Evolutionary conservation across 768 basidiomycete genomes (phyloP), one percentile per base, ranked within the genome.

Genomic region (Suillus weaverae): DNA sequence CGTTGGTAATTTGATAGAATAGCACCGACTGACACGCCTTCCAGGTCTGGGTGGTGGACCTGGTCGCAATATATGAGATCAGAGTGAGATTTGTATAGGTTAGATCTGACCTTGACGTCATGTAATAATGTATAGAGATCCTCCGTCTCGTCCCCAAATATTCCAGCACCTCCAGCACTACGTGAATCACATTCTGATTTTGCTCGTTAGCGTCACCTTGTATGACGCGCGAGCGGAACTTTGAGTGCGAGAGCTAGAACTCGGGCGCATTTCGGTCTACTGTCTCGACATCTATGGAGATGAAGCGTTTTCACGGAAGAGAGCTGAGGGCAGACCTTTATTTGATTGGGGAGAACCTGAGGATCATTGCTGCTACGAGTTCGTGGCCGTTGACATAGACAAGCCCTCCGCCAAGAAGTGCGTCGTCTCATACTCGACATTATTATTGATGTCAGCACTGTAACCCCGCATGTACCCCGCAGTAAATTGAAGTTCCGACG

Each of bases 1-100:
- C 97, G 86, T 71, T 99, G 97, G 73, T 99, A 99, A 73, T 94
- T 96, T 36, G 97, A 99, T 36, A 99, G 85, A 65, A 99, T 99
- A 7, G 97, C 95, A 4, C 97, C 97, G 30, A 95, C 94, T 9
- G 96, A 92, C 30, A 99, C 90, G 13, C 88, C 97, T 74, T 89
- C 80, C 30, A 95, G 77, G 62, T 94, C 90, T 5, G 94, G 94
- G 75, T 95, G 91, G 56, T 81, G 80, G 11, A 79, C 74, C 95
- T 95, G 68, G 8, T 43, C 36, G 64, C 14, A 5, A 70, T 26
- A 26, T 26, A 26, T 63, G 30, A 39, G 38, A 33, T 1, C 22
- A 18, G 36, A 20, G 16, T 41, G 46, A 32, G 44, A 51, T 48
- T 50, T 8, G 46, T 35, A 36, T 14, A 60, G n/a, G 6, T 20